Evolutionary conservation across 202 grass and related monocot species (phyloP).

Genomic region (Panicum virgatum): DNA sequence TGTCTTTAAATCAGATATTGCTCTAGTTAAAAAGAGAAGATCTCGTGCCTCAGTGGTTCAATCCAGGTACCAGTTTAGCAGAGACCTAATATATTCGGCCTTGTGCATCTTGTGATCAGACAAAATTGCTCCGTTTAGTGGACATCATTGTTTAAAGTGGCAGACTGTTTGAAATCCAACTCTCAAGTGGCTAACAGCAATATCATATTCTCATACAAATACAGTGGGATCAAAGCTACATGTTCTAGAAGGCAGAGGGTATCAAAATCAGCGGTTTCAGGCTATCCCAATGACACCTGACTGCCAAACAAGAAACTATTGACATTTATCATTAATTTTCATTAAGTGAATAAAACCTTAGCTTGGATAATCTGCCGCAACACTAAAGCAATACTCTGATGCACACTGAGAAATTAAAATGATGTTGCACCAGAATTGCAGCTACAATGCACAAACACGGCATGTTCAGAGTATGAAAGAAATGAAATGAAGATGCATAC

Average conservation of each 20-base stretch:
- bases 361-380: neutral
- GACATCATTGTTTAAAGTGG: neutral
- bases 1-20: neutral
- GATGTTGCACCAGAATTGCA: neutral
- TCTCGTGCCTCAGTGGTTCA: neutral
- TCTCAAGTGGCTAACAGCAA: neutral
- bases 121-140: neutral
- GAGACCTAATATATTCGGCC: neutral
- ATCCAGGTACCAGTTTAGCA: neutral
- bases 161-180: neutral
- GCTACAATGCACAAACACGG: neutral
- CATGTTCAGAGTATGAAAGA: neutral
- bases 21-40: neutral
- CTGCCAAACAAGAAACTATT: neutral
- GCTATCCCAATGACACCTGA: neutral
- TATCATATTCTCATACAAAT: neutral
- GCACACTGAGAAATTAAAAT: neutral
- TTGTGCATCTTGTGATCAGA: neutral
- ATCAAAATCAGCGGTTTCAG: neutral
- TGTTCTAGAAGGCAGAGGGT: too few species aligned
- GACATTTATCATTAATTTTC: neutral
- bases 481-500: slow-evolving; percentile 25
- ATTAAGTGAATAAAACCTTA: neutral
- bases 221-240: neutral
- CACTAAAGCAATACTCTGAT: neutral